phyloP scores from a whole-genome alignment of 2,329 filamentous ascomycete genomes.

The Aspergillus pseudoglaucus region DNA sequence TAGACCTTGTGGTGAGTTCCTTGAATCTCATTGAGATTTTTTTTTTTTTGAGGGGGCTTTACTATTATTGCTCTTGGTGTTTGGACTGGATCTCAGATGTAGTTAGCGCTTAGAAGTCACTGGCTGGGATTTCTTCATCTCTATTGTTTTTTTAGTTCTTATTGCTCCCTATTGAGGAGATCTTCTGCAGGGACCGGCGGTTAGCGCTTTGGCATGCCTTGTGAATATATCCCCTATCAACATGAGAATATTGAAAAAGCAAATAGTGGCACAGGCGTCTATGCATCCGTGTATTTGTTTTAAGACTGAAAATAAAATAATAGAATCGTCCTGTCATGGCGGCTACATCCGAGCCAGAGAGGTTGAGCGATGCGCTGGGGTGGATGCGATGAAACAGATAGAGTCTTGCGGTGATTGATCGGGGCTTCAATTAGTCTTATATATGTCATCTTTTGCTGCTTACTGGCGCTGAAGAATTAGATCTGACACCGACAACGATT shows the following conservation, averaged over 20 bases:
- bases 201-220: background rate
- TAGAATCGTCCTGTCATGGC: background rate
- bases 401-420: background rate
- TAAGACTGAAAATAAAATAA: background rate
- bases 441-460: background rate
- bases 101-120: background rate
- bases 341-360: background rate
- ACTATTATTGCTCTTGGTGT: background rate
- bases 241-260: background rate
- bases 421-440: background rate
- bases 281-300: background rate
- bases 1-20: too few relatives aligned
- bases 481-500: too few relatives aligned
- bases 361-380: background rate
- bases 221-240: background rate
- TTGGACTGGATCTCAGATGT: background rate
- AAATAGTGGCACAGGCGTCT: background rate
- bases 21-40: background rate
- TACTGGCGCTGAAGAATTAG: background rate
- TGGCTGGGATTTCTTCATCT: background rate
- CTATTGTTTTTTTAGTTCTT: background rate
- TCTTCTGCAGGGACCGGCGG: background rate
- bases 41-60: background rate
- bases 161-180: background rate
- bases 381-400: background rate